These are phyloP conservation scores for Termitomyces sp. DNA, from an alignment of 768 basidiomycete genomes.

Conservation along the genomic window DNA sequence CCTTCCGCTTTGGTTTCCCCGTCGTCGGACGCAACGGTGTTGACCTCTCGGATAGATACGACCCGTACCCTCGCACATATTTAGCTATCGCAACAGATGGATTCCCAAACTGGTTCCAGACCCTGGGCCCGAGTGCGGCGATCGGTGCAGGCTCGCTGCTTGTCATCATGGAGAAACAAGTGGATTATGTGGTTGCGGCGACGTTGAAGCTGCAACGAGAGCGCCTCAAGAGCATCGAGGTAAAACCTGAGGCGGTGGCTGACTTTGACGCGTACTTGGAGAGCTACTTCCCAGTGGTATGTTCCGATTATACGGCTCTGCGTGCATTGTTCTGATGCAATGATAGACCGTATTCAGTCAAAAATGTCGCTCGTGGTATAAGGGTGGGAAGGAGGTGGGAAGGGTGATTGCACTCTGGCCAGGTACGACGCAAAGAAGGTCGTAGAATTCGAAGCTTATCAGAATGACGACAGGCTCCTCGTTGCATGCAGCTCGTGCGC, in stretches of 20 bases:
- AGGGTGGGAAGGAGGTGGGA: constrained; percentile 53
- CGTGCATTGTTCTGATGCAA: background rate
- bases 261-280: constrained; percentile 61
- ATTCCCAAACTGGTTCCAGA: constrained; percentile 67
- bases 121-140: constrained; percentile 50
- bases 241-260: constrained; percentile 51
- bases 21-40: constrained; percentile 50
- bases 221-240: constrained; percentile 55
- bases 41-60: constrained; percentile 48
- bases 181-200: constrained; percentile 51
- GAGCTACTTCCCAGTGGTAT: constrained; percentile 43
- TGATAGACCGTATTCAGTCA: constrained; percentile 51
- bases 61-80: constrained; percentile 53
- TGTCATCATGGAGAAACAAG: constrained; percentile 48
- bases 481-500: constrained; percentile 42
- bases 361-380: constrained; percentile 63
- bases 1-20: constrained; percentile 41
- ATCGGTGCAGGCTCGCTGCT: constrained; percentile 55
- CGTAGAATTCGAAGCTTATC: background rate
- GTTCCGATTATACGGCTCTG: background rate
- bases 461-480: constrained; percentile 35
- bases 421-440: constrained; percentile 25
- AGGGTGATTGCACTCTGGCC: constrained; percentile 57
- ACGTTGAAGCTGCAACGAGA: constrained; percentile 60
- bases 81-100: constrained; percentile 53